A percentile compares a stretch with the other conserved stretches of the same genome.
These are phyloP conservation scores for Platanus orientalis DNA, from an alignment of 164 flowering plant genomes.

Conservation along the genomic window DNA sequence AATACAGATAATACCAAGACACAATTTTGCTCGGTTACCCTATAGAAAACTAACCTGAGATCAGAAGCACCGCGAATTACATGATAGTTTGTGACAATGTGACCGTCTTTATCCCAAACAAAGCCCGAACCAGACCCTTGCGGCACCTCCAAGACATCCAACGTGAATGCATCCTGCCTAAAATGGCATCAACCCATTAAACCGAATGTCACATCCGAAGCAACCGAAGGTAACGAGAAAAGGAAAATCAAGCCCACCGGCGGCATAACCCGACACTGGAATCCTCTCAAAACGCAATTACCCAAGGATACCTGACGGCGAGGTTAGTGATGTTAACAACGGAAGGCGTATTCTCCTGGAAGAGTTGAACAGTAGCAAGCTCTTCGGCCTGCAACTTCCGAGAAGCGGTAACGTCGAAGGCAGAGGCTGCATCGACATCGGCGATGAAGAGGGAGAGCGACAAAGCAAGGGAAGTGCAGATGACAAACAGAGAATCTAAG, in stretches of 20 bases:
- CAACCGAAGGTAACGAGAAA: background rate
- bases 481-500: constrained; percentile 44
- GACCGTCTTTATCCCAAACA: constrained; percentile 87
- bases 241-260: no score
- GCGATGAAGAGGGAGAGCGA: constrained; percentile 48
- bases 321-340: constrained; percentile 96
- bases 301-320: constrained; percentile 50
- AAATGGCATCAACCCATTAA: constrained; percentile 14
- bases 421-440: constrained; percentile 61
- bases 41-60: constrained; percentile 75
- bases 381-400: constrained; percentile 89
- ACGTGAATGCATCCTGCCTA: constrained; percentile 95
- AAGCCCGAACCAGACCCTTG: constrained; percentile 98
- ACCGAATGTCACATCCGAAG: background rate
- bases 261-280: no score
- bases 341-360: constrained; percentile 92
- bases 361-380: constrained; percentile 89
- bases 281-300: background rate
- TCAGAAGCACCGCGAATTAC: constrained; percentile 98
- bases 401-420: constrained; percentile 67
- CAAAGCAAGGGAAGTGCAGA: constrained; percentile 62
- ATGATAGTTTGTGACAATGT: constrained; percentile 92
- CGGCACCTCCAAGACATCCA: constrained; percentile 96
- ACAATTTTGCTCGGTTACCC: no score
- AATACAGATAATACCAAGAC: no score